Base-by-base conservation (phyloP, 805 yeast genomes). In the Blastobotrys chiropterorum region DNA sequence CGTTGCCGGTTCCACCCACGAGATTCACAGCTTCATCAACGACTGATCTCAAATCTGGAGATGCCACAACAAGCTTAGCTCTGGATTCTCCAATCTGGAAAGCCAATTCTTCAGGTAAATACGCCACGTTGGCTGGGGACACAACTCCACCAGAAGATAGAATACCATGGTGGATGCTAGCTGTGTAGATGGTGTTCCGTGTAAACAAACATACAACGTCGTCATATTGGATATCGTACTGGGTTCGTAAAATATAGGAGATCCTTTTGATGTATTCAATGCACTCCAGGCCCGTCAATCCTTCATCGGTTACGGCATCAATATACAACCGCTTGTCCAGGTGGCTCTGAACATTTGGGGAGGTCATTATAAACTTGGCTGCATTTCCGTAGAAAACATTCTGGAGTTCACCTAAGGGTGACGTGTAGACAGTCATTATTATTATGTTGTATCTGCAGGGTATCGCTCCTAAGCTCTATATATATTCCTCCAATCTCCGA, bases 91-190 rank as follows among this genome's bases (percentile, higher is more conserved):
- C 42, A 39, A 65, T 38, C 53, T 66, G 69, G 51, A 60, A 58
- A 14, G 59, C 59, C 11, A 66, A 57, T 51, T 66, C 70, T 21
- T 57, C 58, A 16, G 63, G 55, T n/a, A 56, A 51, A 54, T 64
- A 66, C 55, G 59, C 55, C 44, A 62, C 53, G 44, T 64, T 65
- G 1, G 69, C 67, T 5, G 69, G 69, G 7, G 65, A 57, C 6
- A 66, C 55, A 2, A 62, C 51, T 3, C 59, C 69, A 3, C 64
- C 67, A 5, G 60, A 51, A 4, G 56, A 31, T 11, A 65, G 48
- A 16, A 58, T 46, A 2, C 62, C 65, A 31, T 58, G 55, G 46
- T 67, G 70, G 15, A 65, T 42, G 2, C 56, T 54, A 4, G 60
- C 59, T 6, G 60, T 57, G 53, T 56, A 56, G 26, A 66, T 52